phyloP scores from a whole-genome alignment of 371 early-diverging fungal species.

The Cokeromyces recurvatus region DNA sequence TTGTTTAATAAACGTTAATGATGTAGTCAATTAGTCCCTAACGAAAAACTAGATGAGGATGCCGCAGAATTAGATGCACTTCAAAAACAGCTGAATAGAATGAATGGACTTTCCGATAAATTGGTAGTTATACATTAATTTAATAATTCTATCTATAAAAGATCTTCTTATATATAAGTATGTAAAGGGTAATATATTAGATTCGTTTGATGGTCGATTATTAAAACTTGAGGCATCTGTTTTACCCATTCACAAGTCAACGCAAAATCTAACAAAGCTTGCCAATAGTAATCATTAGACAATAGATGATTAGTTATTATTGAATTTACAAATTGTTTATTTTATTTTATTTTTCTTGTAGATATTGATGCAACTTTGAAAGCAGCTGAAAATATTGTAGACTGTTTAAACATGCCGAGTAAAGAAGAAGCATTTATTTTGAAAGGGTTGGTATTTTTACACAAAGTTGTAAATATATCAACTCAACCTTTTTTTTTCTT shows the following conservation, averaged over 20 bases:
- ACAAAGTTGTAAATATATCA: background rate
- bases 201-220: slow-evolving; percentile 82
- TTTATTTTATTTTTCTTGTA: slow-evolving; percentile 9
- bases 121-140: too few relatives aligned
- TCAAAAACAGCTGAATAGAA: slow-evolving; percentile 34
- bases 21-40: background rate
- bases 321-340: background rate
- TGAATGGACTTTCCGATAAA: slow-evolving; percentile 41
- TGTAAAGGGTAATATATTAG: slow-evolving; percentile 59
- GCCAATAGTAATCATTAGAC: slow-evolving; percentile 59
- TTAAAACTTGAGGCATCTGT: slow-evolving; percentile 75
- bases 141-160: background rate
- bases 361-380: slow-evolving; percentile 72
- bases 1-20: too few relatives aligned
- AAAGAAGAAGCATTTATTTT: slow-evolving; percentile 69
- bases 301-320: too few relatives aligned
- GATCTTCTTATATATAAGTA: background rate
- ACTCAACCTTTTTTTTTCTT: too few relatives aligned
- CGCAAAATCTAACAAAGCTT: slow-evolving; percentile 74
- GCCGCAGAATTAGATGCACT: slow-evolving; percentile 31
- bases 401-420: slow-evolving; percentile 73
- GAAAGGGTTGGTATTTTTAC: slow-evolving; percentile 44
- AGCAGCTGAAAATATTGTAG: slow-evolving; percentile 68
- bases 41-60: slow-evolving; percentile 13
- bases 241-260: slow-evolving; percentile 80